phyloP scores from a whole-genome alignment of 139 green algal genomes.

The Micromonas pusilla region DNA sequence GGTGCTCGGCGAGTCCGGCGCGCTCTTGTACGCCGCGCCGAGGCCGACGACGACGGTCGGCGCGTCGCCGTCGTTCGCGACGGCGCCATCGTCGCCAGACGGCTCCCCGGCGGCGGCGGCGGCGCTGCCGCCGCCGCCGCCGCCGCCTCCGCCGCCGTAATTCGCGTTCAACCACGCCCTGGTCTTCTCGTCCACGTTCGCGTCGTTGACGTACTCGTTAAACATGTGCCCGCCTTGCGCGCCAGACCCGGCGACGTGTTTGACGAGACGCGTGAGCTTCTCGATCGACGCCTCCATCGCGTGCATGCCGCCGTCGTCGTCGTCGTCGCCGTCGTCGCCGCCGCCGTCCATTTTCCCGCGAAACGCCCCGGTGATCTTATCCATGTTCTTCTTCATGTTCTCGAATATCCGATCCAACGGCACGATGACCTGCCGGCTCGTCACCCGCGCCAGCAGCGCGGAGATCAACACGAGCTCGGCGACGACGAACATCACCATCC shows the following conservation, averaged over 20 bases:
- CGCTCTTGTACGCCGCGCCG: too few species aligned
- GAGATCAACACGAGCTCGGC: conserved; percentile 36
- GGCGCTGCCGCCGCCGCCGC: not conserved
- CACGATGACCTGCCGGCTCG: conserved; percentile 38
- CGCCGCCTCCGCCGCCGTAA: not conserved
- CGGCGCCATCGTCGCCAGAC: conserved; percentile 3
- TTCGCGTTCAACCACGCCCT: not conserved
- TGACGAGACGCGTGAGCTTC: conserved; percentile 53
- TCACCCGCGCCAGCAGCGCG: conserved; percentile 32
- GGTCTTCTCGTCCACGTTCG: conserved; percentile 42
- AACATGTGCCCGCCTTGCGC: conserved; percentile 31
- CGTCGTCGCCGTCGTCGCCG: conserved; percentile 7
- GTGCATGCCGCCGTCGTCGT: conserved; percentile 31
- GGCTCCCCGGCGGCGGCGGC: conserved; percentile 6
- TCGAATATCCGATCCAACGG: conserved; percentile 50
- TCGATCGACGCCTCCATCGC: conserved; percentile 41
- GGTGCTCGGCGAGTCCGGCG: too few species aligned
- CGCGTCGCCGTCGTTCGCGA: conserved; percentile 17
- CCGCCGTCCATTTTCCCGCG: conserved; percentile 7
- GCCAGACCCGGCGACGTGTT: conserved; percentile 36
- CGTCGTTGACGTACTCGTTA: conserved; percentile 24
- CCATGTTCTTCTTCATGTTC: conserved; percentile 32
- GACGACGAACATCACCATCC: conserved; percentile 38
- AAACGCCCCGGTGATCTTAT: conserved; percentile 6
- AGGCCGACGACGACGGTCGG: too few species aligned